Base-by-base conservation (phyloP, 1,284 basidiomycete species). In the Megacollybia platyphylla region DNA sequence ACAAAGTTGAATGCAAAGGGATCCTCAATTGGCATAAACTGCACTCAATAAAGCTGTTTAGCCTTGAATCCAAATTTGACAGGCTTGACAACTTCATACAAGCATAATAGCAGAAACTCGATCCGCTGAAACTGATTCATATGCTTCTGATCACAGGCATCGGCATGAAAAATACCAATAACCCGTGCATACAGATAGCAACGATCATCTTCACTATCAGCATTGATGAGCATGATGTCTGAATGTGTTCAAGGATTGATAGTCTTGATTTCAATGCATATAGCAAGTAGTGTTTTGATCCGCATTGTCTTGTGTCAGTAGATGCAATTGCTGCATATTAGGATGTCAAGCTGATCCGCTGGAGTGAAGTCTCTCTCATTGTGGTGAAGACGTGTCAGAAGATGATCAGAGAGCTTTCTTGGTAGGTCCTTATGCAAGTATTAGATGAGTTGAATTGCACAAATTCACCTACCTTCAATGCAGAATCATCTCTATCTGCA, bases 51-150 rank as follows among this genome's bases (percentile, higher is more conserved):
- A 31, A 13, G 30, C 13, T 31, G 30, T 9, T 9, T 8, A 9
- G 30, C 30, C 13, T 31, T 31, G 30, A 31, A 31, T 9, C 30
- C 30, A 13, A 13, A 31, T 9, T 8, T 8, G 30, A 31, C 30
- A 31, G 8, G 9, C 8, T 8, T 31, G 30, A 9, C 30, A 13
- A 31, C 30, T 9, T 13, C 30, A 31, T 31, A 31, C 30, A 8
- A 31, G 30, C 30, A 13, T 9, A 31, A 8, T 9, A 8, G 30
- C 13, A 31, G 13, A 31, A 31, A 8, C 15, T 53, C 49, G 42
- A 57, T 48, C 13, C 13, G 30, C 13, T 13, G 13, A 13, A 13
- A 13, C 13, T 13, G 8, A 9, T 8, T 9, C 8, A 31, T 31
- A 13, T 13, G 30, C 9, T 31, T 31, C 30, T 31, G 9, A 13